These are phyloP conservation scores for Candida dendrica DNA, from an alignment of 805 yeast genomes.

Conservation along the genomic window DNA sequence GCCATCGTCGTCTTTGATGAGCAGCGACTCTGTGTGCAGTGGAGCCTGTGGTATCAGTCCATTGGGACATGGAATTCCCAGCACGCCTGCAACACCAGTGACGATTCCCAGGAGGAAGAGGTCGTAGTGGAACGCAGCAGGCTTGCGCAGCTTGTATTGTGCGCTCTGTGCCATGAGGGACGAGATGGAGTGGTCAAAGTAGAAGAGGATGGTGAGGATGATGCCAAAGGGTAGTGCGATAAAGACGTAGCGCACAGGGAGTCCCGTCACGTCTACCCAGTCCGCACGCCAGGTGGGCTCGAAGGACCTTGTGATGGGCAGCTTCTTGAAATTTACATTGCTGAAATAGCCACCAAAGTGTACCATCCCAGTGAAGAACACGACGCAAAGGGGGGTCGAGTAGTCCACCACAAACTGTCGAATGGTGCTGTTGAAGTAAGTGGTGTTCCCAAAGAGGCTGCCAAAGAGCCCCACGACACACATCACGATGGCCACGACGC, in stretches of 20 bases:
- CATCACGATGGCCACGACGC: slow-evolving; percentile 70
- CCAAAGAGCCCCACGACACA: slow-evolving; percentile 74
- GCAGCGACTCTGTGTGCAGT: slow-evolving; percentile 72
- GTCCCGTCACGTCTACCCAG: slow-evolving; percentile 34
- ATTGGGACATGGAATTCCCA: slow-evolving; percentile 94
- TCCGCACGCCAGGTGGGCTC: slow-evolving; percentile 51
- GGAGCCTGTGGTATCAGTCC: slow-evolving; percentile 98
- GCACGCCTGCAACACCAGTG: slow-evolving; percentile 78
- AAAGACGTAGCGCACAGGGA: slow-evolving; percentile 66
- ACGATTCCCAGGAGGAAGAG: slow-evolving; percentile 76
- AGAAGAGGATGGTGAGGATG: slow-evolving; percentile 74
- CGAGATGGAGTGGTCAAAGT: slow-evolving; percentile 93
- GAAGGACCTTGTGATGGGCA: slow-evolving; percentile 70
- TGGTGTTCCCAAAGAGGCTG: slow-evolving; percentile 36
- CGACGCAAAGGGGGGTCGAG: slow-evolving; percentile 73
- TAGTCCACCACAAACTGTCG: slow-evolving; percentile 79
- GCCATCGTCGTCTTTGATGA: slow-evolving; percentile 33
- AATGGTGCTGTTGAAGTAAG: slow-evolving; percentile 49
- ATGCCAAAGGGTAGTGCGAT: slow-evolving; percentile 91
- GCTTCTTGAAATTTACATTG: slow-evolving; percentile 46
- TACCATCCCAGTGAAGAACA: slow-evolving; percentile 89
- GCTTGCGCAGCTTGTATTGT: slow-evolving; percentile 74
- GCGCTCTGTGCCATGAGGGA: slow-evolving; percentile 87
- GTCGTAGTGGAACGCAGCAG: slow-evolving; percentile 91
- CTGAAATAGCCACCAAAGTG: slow-evolving; percentile 79